phyloP scores from a whole-genome alignment of 352 stramenopile genomes.

The Phytophthora tubulina region DNA sequence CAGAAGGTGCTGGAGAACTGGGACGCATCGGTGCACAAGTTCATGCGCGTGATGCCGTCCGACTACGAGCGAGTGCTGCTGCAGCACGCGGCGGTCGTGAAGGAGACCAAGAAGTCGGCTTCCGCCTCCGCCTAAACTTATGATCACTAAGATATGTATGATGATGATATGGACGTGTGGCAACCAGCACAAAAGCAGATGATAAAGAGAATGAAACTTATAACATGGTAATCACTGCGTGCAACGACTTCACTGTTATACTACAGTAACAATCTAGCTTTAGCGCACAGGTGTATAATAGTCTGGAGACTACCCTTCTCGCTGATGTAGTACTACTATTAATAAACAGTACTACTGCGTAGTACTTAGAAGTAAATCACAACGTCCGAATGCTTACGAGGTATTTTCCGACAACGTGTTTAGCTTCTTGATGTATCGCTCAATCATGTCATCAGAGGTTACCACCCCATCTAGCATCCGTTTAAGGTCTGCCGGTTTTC shows the following conservation, averaged over 20 bases:
- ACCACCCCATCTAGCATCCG: background rate
- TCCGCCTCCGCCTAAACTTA: conserved; percentile 38
- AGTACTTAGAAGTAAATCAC: background rate
- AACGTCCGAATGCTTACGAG: background rate
- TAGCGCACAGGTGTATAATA: too few relatives aligned
- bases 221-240: background rate
- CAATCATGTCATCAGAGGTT: background rate
- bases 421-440: background rate
- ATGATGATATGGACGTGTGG: conserved; percentile 11
- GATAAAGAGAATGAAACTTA: conserved; percentile 19
- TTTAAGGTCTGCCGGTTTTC: background rate
- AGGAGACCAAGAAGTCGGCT: conserved; percentile 43
- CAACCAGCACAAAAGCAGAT: conserved; percentile 10
- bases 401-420: background rate
- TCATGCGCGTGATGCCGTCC: conserved; percentile 74
- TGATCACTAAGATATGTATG: conserved; percentile 34
- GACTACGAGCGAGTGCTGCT: conserved; percentile 76
- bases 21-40: conserved; percentile 66
- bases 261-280: too few relatives aligned
- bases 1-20: conserved; percentile 92
- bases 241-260: too few relatives aligned
- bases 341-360: too few relatives aligned
- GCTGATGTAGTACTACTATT: too few relatives aligned
- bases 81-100: conserved; percentile 44
- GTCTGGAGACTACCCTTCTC: too few relatives aligned